Evolutionary conservation across 331 rosid genomes (phyloP).

Genomic region (Phaseolus coccineus): DNA sequence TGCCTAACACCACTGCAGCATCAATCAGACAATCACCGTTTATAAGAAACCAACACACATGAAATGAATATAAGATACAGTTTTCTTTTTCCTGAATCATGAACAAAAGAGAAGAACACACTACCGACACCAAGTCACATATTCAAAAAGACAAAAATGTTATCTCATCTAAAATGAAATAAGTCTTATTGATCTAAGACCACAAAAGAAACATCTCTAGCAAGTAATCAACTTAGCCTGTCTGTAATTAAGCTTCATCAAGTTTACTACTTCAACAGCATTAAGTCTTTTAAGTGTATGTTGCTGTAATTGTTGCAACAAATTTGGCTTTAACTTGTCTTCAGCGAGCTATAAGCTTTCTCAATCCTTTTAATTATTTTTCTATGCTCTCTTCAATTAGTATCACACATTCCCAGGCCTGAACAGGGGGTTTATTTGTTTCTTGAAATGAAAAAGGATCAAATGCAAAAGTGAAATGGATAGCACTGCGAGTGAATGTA

Average conservation of each 20-base stretch:
- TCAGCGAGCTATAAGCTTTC: background rate
- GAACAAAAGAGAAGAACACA: constrained; percentile 9
- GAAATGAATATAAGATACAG: constrained; percentile 22
- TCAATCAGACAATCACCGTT: background rate
- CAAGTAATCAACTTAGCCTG: background rate
- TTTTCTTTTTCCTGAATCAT: constrained; percentile 5
- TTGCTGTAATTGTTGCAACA: background rate
- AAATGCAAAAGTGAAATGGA: background rate
- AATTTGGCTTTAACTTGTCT: background rate
- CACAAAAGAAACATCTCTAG: background rate
- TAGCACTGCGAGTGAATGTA: background rate
- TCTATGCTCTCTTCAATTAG: background rate
- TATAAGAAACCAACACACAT: constrained; percentile 15
- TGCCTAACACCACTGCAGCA: constrained; percentile 8
- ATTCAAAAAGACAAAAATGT: constrained; percentile 19
- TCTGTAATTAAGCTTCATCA: constrained; percentile 2
- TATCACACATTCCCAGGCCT: background rate
- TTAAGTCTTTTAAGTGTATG: background rate
- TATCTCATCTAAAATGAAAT: background rate
- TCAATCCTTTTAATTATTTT: background rate
- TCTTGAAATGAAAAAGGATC: background rate
- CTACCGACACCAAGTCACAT: background rate
- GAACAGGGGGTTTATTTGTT: background rate
- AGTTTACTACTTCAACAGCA: background rate
- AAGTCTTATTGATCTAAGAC: background rate